Base-by-base conservation (phyloP, 352 stramenopile genomes). In the Phytophthora vignae region DNA sequence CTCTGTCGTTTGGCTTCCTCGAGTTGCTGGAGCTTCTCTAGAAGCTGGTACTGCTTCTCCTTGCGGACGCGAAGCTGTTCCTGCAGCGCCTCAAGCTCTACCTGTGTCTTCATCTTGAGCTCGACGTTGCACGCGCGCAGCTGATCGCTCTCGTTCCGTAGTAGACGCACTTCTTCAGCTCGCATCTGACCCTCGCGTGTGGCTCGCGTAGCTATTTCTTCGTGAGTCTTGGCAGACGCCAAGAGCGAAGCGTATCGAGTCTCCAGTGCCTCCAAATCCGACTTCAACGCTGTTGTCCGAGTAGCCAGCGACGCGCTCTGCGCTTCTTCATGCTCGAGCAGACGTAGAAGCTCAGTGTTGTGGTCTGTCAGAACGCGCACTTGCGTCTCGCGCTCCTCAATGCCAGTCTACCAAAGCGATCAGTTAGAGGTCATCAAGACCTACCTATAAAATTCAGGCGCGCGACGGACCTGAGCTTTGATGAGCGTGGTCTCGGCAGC, bases 1-100 rank as follows among this genome's bases (percentile, higher is more conserved):
- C 88, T 90, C 60, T 98, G 91, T 17, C 93, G 91, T 79, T 98
- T 98, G 21, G 85, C 75, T 59, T 98, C 94, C 55, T 99, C 96
- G 40, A 98, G 92, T 53, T 95, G 92, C 79, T 99, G 97, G 31
- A 99, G 81, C 76, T 99, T 99, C 60, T 98, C 96, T 9, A 99
- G 82, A 2, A 99, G 82, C 72, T 99, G 94, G 63, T 99, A 99
- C 74, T 99, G 97, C 60, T 99, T 99, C 73, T 99, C 96, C 76
- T 99, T 99, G 52, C 96, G 90, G 22, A 94, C 92, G 12, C 97
- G 87, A 19, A 99, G 88, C 77, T 99, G 97, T 61, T 99, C 97
- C 58, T 99, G 91, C 29, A 99, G 77, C 0, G 95, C 84, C 71
- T 99, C 97, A 4, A 99, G 77, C 73, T 99, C 97, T 31, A 99